Conservation (phyloP, 2,329 filamentous ascomycete species). For the Arthrobotrys iridis region DNA sequence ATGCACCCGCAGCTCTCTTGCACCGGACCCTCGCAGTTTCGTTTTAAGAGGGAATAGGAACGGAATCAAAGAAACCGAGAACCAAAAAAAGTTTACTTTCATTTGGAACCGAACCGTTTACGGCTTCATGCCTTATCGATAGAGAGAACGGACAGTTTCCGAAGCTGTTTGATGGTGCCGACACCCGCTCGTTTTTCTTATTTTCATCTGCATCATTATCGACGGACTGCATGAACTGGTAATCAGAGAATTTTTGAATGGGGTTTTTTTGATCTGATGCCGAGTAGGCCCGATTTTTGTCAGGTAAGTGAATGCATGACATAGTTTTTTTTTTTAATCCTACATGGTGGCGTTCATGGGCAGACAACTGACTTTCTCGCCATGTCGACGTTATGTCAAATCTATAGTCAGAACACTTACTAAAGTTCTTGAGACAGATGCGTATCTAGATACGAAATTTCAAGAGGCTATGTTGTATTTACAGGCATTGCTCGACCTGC, state of each 20-base stretch:
- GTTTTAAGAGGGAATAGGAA: background rate
- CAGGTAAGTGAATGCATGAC: background rate
- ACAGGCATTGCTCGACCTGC: background rate
- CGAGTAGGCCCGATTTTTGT: background rate
- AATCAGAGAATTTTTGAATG: background rate
- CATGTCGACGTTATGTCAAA: slow-evolving; percentile 5
- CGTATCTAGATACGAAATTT: background rate
- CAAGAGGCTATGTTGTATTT: background rate
- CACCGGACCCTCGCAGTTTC: slow-evolving; percentile 5
- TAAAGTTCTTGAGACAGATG: background rate
- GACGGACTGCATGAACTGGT: slow-evolving; percentile 4
- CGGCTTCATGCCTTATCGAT: slow-evolving; percentile 40
- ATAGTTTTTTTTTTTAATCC: slow-evolving; percentile 2
- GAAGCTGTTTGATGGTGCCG: background rate
- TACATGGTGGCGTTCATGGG: slow-evolving; percentile 16
- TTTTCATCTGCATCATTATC: background rate
- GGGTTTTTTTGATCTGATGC: background rate
- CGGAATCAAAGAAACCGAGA: slow-evolving; percentile 11
- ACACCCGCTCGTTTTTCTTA: background rate
- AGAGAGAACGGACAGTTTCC: slow-evolving; percentile 27
- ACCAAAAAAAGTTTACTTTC: no score
- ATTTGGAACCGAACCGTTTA: slow-evolving; percentile 30
- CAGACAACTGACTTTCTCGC: slow-evolving; percentile 12
- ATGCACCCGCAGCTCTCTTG: background rate
- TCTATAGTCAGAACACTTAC: background rate